Percentiles rank a stretch among this genome's conserved stretches.
phyloP scores from a whole-genome alignment of 108 stramenopile species.

The Pseudonitzschia pungens region DNA sequence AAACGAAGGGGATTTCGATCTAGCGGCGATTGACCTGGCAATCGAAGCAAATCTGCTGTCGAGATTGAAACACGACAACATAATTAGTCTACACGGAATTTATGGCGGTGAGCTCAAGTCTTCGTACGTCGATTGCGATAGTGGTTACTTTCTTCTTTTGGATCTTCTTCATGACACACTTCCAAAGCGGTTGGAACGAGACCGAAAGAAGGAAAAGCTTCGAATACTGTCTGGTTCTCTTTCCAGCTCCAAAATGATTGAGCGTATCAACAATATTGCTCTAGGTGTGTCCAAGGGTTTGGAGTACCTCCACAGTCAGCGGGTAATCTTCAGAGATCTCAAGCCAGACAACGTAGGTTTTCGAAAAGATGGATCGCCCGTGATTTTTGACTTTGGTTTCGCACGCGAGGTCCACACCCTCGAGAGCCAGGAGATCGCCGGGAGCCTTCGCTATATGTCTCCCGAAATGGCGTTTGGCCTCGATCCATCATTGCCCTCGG shows the following conservation, averaged over 20 bases:
- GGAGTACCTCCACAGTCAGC: slow-evolving; percentile 50
- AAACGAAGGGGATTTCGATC: slow-evolving; percentile 20
- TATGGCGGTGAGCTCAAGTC: slow-evolving; percentile 18
- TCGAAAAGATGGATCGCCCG: slow-evolving; percentile 34
- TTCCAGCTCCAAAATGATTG: slow-evolving; percentile 13
- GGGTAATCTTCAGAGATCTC: slow-evolving; percentile 54
- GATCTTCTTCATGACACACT: slow-evolving; percentile 59
- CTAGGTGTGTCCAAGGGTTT: slow-evolving; percentile 53
- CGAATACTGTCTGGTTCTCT: background rate
- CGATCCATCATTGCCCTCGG: slow-evolving; percentile 43
- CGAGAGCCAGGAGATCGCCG: slow-evolving; percentile 41
- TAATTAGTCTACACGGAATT: slow-evolving; percentile 42
- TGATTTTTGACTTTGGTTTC: slow-evolving; percentile 65
- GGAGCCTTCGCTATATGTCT: slow-evolving; percentile 67
- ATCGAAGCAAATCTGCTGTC: slow-evolving; percentile 45
- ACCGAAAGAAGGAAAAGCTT: slow-evolving; percentile 15
- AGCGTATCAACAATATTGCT: slow-evolving; percentile 34
- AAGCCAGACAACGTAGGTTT: slow-evolving; percentile 73
- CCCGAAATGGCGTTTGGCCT: slow-evolving; percentile 55
- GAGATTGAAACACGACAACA: slow-evolving; percentile 37
- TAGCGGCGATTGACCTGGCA: slow-evolving; percentile 42
- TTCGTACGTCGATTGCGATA: slow-evolving; percentile 33
- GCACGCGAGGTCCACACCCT: slow-evolving; percentile 41
- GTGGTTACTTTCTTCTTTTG: slow-evolving; percentile 61
- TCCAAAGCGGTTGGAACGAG: slow-evolving; percentile 38